A percentile compares a stretch with the other conserved stretches of the same genome.
Conservation (phyloP, 2,329 filamentous ascomycete genomes). For the Paraphaeosphaeria minitans region DNA sequence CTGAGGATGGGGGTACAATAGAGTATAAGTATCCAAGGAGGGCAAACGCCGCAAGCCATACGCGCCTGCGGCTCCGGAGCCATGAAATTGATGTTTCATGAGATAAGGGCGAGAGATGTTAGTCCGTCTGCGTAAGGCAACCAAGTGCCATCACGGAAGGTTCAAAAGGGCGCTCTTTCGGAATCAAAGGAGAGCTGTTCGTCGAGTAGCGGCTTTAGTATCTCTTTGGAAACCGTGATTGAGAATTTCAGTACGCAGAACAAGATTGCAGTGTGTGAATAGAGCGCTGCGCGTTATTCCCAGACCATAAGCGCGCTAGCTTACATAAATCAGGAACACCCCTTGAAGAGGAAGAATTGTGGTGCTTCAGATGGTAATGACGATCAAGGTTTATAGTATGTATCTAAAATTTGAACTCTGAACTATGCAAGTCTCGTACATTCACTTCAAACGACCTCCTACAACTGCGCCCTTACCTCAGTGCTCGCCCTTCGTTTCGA, state of each 20-base stretch:
- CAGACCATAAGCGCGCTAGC: too few species aligned
- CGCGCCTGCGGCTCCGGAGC: constrained; percentile 42
- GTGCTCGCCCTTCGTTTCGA: constrained; percentile 10
- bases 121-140: neutral
- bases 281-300: neutral
- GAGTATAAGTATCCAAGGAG: constrained; percentile 42
- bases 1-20: constrained; percentile 20
- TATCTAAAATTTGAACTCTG: neutral
- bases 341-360: too few species aligned
- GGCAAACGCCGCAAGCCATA: constrained; percentile 48
- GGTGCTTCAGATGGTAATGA: too few species aligned
- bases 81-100: constrained; percentile 58
- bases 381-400: neutral
- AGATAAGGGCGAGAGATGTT: constrained; percentile 26
- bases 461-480: constrained; percentile 26
- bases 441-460: neutral
- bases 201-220: constrained; percentile 14
- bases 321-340: too few species aligned
- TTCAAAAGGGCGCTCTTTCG: constrained; percentile 14
- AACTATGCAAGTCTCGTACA: neutral
- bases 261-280: neutral
- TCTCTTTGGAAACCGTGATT: constrained; percentile 18
- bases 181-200: constrained; percentile 18
- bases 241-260: neutral
- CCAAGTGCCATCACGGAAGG: constrained; percentile 15